Conservation (phyloP, 345 rosid genomes). For the Rhodamnia rubescens region DNA sequence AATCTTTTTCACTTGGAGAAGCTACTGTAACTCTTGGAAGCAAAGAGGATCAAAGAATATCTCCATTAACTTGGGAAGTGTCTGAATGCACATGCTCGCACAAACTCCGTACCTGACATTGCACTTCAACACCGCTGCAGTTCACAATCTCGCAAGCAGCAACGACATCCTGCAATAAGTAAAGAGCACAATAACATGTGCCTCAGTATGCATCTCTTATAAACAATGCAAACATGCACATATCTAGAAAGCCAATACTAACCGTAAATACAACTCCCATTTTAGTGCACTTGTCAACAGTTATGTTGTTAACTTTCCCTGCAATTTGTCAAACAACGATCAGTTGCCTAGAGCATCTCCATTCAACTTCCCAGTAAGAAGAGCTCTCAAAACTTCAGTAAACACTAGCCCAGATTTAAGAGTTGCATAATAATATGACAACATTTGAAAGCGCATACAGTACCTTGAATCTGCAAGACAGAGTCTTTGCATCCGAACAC, state of each 20-base stretch:
- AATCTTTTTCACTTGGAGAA: neutral
- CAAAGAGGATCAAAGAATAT: neutral
- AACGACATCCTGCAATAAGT: conserved; percentile 70
- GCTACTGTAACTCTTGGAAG: neutral
- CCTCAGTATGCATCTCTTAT: neutral
- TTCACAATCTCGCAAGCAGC: conserved; percentile 98
- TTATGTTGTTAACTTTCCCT: conserved; percentile 98
- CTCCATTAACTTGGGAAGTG: neutral
- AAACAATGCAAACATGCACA: neutral
- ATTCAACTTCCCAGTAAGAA: neutral
- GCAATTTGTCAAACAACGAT: conserved; percentile 12
- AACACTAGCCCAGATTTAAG: neutral
- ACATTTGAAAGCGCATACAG: neutral
- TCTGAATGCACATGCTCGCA: neutral
- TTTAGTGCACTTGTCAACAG: conserved; percentile 90
- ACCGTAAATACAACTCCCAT: conserved; percentile 85
- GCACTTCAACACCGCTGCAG: conserved; percentile 88
- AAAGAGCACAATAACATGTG: conserved; percentile 3
- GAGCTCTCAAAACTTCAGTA: neutral
- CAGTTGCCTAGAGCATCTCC: neutral
- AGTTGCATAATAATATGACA: neutral
- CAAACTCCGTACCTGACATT: conserved; percentile 67
- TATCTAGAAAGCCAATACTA: conserved; percentile 14
- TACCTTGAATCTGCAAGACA: conserved; percentile 89
- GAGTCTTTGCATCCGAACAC: conserved; percentile 96